Evolutionary conservation across 2,329 filamentous ascomycete genomes (phyloP).

Genomic region (Pestalotiopsis sp.): DNA sequence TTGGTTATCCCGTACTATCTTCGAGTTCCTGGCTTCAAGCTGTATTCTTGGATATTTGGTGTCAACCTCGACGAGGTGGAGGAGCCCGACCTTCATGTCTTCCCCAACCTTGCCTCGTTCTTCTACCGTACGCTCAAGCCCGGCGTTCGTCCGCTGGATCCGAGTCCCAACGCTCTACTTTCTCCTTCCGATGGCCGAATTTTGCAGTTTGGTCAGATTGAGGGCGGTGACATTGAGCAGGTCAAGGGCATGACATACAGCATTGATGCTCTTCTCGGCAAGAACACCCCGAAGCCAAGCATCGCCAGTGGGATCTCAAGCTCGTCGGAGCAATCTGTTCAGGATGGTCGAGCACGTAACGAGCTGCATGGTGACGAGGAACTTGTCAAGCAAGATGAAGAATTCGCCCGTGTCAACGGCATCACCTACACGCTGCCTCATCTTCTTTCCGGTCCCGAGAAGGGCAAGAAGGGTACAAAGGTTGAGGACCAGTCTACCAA

Average conservation of each 20-base stretch:
- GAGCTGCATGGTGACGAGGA: constrained; percentile 57
- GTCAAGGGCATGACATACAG: constrained; percentile 99
- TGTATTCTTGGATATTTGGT: constrained; percentile 91
- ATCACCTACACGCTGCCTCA: constrained; percentile 93
- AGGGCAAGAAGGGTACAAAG: constrained; percentile 41
- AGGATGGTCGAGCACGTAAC: constrained; percentile 28
- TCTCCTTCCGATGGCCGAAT: constrained; percentile 90
- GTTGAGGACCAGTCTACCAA: constrained; percentile 74
- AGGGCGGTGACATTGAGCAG: constrained; percentile 94
- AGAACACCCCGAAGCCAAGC: constrained; percentile 59
- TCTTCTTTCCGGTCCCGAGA: constrained; percentile 74
- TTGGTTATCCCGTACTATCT: constrained; percentile 85
- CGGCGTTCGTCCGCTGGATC: constrained; percentile 81
- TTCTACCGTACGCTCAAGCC: constrained; percentile 96
- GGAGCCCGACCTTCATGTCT: constrained; percentile 85
- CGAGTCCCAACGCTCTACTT: constrained; percentile 77
- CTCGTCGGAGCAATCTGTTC: constrained; percentile 24
- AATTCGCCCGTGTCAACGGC: constrained; percentile 92
- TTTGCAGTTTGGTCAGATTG: constrained; percentile 89
- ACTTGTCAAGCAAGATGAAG: constrained; percentile 78
- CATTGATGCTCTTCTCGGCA: constrained; percentile 87
- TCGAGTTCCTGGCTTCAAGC: constrained; percentile 85
- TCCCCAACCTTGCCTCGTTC: constrained; percentile 92
- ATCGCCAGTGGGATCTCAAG: constrained; percentile 44
- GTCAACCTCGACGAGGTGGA: constrained; percentile 86